Evolutionary conservation across 257 asterid species (phyloP), one percentile per base, ranked within the genome.

Genomic region (Knoxia roxburghii): DNA sequence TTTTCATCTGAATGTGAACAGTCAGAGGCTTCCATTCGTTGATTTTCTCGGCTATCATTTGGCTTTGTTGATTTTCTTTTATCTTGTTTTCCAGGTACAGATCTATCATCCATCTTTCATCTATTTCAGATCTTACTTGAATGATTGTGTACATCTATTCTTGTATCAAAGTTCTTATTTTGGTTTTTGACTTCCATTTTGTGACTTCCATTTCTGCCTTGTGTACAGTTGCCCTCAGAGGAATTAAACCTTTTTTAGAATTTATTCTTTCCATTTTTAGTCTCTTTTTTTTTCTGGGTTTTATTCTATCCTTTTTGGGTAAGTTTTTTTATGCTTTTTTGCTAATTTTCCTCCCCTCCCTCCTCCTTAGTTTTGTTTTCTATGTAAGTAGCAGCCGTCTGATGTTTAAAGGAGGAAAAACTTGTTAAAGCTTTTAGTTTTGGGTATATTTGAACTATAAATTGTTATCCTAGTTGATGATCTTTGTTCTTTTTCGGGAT

Each of bases 81-180:
- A 26, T 45, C 37, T 59, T n/a, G n/a, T 41, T 60, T 67, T 51
- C n/a, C 62, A 68, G 82, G 82, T 80, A 75, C 61, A 77, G 80
- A 77, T 80, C 85, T 71, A 23, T 68, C 3, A 32, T 69, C 73
- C 37, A 39, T 59, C 67, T 60, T 40, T 68, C 39, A 52, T 53
- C 23, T 70, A 27, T 48, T 70, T 64, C 68, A 71, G 76, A 74
- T 74, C 76, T 76, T 64, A 21, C 39, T 29, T 60, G 27, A 45
- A 64, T 24, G 65, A 68, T 45, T 24, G 49, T 67, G 5, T 67
- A n/a, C 58, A 21, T 45, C 40, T 32, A 2, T 21, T 7, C 43
- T 0, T 60, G 27, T 33, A 2, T 33, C n/a, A 17, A 7, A 65
- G 18, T 54, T 69, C 17, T 39, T 48, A 32, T 68, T 56, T 46